phyloP scores from a whole-genome alignment of 2,329 filamentous ascomycete genomes.

The Talaromyces sp. region DNA sequence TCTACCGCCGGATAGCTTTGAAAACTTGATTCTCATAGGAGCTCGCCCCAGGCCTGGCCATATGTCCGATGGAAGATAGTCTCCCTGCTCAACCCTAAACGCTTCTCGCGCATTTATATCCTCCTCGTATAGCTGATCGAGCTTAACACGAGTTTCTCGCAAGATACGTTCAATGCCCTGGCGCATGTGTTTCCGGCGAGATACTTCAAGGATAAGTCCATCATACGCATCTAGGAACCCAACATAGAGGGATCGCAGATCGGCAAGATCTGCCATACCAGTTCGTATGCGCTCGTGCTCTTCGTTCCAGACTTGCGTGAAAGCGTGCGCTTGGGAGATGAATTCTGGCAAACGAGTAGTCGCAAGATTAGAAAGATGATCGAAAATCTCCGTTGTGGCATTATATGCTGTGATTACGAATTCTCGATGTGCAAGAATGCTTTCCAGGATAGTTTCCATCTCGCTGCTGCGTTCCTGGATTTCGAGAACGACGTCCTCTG shows the following conservation, averaged over 20 bases:
- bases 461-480: slow-evolving; percentile 69
- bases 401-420: slow-evolving; percentile 52
- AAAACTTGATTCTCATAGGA: slow-evolving; percentile 46
- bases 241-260: slow-evolving; percentile 76
- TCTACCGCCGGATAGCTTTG: slow-evolving; percentile 32
- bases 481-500: slow-evolving; percentile 58
- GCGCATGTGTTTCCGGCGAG: slow-evolving; percentile 66
- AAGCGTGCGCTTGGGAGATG: slow-evolving; percentile 44
- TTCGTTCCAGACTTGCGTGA: slow-evolving; percentile 60
- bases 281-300: slow-evolving; percentile 65
- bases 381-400: slow-evolving; percentile 59
- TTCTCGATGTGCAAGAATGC: slow-evolving; percentile 60
- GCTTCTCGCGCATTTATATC: slow-evolving; percentile 69
- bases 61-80: slow-evolving; percentile 80
- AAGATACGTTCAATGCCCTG: slow-evolving; percentile 69
- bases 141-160: slow-evolving; percentile 68
- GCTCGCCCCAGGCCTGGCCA: slow-evolving; percentile 67
- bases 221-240: slow-evolving; percentile 81
- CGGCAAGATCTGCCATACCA: slow-evolving; percentile 70
- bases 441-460: slow-evolving; percentile 67
- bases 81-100: slow-evolving; percentile 77
- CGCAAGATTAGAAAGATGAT: slow-evolving; percentile 63
- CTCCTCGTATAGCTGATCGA: slow-evolving; percentile 67
- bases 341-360: slow-evolving; percentile 53
- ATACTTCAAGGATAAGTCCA: slow-evolving; percentile 75